phyloP scores from a whole-genome alignment of 768 basidiomycete genomes.

The Arthromyces matolae region DNA sequence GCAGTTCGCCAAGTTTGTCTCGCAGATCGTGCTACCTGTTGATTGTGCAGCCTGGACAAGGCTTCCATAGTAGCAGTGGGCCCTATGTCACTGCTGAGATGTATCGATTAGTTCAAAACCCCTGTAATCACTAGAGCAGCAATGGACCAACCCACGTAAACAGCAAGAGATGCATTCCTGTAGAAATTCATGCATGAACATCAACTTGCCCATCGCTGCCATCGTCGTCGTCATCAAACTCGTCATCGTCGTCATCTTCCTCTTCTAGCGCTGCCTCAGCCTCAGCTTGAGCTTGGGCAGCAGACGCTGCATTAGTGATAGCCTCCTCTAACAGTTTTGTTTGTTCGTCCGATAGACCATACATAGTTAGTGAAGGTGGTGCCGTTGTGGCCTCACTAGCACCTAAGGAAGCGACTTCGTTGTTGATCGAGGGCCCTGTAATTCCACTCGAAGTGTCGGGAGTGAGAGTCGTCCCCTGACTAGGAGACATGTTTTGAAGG shows the following conservation, averaged over 20 bases:
- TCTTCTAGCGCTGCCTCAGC: constrained; percentile 76
- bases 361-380: constrained; percentile 51
- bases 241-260: constrained; percentile 52
- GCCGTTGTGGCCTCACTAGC: constrained; percentile 16
- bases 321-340: constrained; percentile 65
- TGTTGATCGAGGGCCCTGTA: no score
- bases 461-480: background rate
- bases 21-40: background rate
- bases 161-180: background rate
- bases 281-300: constrained; percentile 75
- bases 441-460: background rate
- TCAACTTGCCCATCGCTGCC: constrained; percentile 34
- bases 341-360: constrained; percentile 73
- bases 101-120: constrained; percentile 13
- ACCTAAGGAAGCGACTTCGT: no score
- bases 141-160: constrained; percentile 3
- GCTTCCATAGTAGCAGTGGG: background rate
- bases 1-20: background rate
- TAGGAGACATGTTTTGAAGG: constrained; percentile 36
- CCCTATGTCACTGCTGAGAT: constrained; percentile 3
- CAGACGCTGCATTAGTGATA: constrained; percentile 69
- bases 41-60: background rate
- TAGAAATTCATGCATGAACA: constrained; percentile 17
- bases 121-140: constrained; percentile 12
- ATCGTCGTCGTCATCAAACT: constrained; percentile 42